These are phyloP conservation scores for Ottelia alismoides DNA, from an alignment of 106 monocot species.

Conservation along the genomic window DNA sequence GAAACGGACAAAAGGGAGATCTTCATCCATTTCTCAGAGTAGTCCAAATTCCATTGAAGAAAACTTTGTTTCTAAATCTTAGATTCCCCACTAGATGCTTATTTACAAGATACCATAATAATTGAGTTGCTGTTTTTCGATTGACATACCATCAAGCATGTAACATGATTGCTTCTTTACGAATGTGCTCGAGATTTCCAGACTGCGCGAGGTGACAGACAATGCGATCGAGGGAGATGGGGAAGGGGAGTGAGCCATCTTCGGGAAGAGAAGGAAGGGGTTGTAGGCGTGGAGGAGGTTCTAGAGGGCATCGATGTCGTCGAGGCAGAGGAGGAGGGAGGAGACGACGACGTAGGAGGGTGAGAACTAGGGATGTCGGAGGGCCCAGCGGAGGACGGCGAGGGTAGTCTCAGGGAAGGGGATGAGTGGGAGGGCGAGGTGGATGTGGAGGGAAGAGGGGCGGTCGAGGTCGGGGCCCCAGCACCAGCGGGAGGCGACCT, in stretches of 20 bases:
- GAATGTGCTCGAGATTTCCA: conserved; percentile 39
- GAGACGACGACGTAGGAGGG: conserved; percentile 31
- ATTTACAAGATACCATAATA: too few species aligned
- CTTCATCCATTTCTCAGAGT: too few species aligned
- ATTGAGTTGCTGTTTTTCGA: too few species aligned
- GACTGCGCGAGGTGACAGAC: conserved; percentile 30
- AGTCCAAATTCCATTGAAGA: too few species aligned
- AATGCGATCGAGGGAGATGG: conserved; percentile 29
- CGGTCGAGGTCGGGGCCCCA: conserved; percentile 51
- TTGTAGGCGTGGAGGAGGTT: conserved; percentile 57
- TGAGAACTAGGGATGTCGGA: conserved; percentile 48
- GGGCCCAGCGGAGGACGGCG: conserved; percentile 75
- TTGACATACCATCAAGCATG: too few species aligned
- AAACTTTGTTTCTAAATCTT: too few species aligned
- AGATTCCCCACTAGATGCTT: too few species aligned
- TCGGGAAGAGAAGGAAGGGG: conserved; percentile 9
- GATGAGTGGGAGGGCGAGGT: conserved; percentile 9
- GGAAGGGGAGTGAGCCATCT: conserved; percentile 3
- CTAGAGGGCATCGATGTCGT: conserved; percentile 32
- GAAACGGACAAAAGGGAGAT: too few species aligned
- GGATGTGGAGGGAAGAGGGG: conserved; percentile 30
- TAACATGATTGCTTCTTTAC: too few species aligned
- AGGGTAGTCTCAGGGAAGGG: conserved; percentile 34
- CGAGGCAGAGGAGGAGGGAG: conserved; percentile 37
- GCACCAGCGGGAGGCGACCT: conserved; percentile 31